phyloP scores from a whole-genome alignment of 2,329 filamentous ascomycete genomes.

The Thielaviopsis populi region DNA sequence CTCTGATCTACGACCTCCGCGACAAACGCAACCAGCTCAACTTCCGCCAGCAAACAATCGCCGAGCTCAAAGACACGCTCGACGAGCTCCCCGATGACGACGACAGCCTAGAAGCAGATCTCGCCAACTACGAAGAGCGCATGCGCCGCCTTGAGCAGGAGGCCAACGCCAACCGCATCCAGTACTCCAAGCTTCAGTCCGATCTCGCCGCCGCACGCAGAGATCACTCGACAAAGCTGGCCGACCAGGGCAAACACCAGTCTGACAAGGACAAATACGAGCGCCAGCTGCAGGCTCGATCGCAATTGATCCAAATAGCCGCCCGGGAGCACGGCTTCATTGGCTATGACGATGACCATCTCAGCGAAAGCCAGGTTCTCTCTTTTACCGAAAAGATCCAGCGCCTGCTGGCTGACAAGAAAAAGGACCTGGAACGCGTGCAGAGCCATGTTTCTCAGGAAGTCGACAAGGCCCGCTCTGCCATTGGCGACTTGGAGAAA shows the following conservation, averaged over 20 bases:
- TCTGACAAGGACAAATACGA: slow-evolving; percentile 82
- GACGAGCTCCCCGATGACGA: slow-evolving; percentile 68
- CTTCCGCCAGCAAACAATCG: slow-evolving; percentile 54
- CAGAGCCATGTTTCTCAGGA: slow-evolving; percentile 62
- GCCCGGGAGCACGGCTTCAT: slow-evolving; percentile 65
- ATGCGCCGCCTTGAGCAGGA: slow-evolving; percentile 51
- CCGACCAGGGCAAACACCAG: slow-evolving; percentile 61
- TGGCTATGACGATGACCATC: slow-evolving; percentile 64
- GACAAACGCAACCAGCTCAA: slow-evolving; percentile 62
- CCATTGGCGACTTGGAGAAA: slow-evolving; percentile 59
- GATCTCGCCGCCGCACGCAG: slow-evolving; percentile 32
- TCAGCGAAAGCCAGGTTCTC: slow-evolving; percentile 52
- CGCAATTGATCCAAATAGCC: slow-evolving; percentile 61
- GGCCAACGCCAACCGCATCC: slow-evolving; percentile 44
- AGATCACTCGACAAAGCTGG: slow-evolving; percentile 36
- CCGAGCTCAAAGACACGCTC: slow-evolving; percentile 55
- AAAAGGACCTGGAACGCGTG: slow-evolving; percentile 57
- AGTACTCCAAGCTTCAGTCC: slow-evolving; percentile 49
- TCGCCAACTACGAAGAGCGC: slow-evolving; percentile 64
- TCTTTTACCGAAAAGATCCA: slow-evolving; percentile 66
- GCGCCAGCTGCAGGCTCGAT: slow-evolving; percentile 56
- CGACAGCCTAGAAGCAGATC: slow-evolving; percentile 51
- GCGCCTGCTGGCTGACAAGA: slow-evolving; percentile 63
- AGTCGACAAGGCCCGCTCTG: slow-evolving; percentile 53
- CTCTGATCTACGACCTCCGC: slow-evolving; percentile 58